phyloP scores from a whole-genome alignment of 2,329 filamentous ascomycete species.

The Rutstroemia sp. region DNA sequence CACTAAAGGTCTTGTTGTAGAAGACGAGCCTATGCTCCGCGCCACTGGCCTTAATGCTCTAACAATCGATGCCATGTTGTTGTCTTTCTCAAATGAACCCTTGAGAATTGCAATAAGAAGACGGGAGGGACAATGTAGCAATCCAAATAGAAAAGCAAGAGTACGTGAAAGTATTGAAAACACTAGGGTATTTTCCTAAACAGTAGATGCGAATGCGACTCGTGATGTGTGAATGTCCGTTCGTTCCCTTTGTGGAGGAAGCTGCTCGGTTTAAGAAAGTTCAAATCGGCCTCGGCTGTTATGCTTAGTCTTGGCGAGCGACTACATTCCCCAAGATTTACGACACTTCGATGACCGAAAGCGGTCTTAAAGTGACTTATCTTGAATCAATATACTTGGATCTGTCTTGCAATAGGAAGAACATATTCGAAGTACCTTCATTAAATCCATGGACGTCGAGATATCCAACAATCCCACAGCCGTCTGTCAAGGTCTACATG shows the following conservation, averaged over 20 bases:
- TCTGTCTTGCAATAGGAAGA: neutral
- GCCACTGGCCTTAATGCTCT: slow-evolving; percentile 39
- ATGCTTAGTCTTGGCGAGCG: neutral
- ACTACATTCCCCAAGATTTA: neutral
- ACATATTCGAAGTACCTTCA: no score
- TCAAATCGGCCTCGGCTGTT: slow-evolving; percentile 4
- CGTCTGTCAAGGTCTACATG: no score
- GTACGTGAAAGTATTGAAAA: neutral
- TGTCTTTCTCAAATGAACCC: neutral
- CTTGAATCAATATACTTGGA: neutral
- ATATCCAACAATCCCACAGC: no score
- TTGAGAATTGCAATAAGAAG: no score
- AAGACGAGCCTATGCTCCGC: slow-evolving; percentile 31
- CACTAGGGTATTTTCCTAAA: neutral
- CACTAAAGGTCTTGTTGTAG: slow-evolving; percentile 29
- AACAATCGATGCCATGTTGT: slow-evolving; percentile 40
- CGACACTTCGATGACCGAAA: neutral
- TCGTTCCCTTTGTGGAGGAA: neutral
- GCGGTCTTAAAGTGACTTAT: neutral
- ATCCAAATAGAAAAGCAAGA: neutral
- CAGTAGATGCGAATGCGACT: neutral
- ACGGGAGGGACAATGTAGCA: no score
- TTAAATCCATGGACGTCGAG: no score
- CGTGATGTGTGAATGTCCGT: neutral
- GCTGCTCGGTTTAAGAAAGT: slow-evolving; percentile 5